Conservation (phyloP, 1,284 basidiomycete genomes). For the Cystobasidium slooffiae region DNA sequence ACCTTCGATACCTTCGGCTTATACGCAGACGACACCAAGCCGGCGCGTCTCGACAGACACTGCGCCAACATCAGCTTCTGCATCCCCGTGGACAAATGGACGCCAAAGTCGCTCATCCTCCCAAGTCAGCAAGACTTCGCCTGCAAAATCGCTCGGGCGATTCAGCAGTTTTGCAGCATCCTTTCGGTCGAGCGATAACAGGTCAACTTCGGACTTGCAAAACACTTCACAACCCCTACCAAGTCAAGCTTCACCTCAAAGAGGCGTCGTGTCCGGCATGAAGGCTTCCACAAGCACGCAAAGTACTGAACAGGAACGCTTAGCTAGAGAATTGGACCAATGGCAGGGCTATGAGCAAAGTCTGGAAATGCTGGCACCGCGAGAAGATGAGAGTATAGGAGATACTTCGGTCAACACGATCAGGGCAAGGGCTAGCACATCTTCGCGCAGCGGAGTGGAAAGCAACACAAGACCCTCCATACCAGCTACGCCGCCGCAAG, state of each 20-base stretch:
- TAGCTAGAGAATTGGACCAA: conserved; percentile 19
- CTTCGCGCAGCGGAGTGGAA: neutral
- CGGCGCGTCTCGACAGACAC: conserved; percentile 14
- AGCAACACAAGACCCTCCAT: neutral
- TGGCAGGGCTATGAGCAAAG: conserved; percentile 30
- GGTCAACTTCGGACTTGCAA: conserved; percentile 16
- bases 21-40: conserved; percentile 18
- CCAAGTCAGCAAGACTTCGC: conserved; percentile 6
- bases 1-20: conserved; percentile 46
- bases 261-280: neutral
- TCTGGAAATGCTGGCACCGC: conserved; percentile 12
- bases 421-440: conserved; percentile 35
- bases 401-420: neutral
- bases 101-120: conserved; percentile 10
- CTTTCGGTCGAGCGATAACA: conserved; percentile 21
- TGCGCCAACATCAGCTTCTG: neutral
- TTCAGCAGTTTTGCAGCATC: conserved; percentile 15
- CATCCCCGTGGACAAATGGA: neutral
- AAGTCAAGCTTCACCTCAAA: conserved; percentile 5
- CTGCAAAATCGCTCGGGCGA: conserved; percentile 17
- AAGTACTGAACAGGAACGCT: conserved; percentile 27
- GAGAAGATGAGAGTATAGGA: neutral
- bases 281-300: conserved; percentile 27
- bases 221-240: neutral
- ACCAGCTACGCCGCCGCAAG: conserved; percentile 12